Evolutionary conservation across 2,329 filamentous ascomycete species (phyloP), one percentile per base, ranked within the genome.

Genomic region (Diplodia intermedia): DNA sequence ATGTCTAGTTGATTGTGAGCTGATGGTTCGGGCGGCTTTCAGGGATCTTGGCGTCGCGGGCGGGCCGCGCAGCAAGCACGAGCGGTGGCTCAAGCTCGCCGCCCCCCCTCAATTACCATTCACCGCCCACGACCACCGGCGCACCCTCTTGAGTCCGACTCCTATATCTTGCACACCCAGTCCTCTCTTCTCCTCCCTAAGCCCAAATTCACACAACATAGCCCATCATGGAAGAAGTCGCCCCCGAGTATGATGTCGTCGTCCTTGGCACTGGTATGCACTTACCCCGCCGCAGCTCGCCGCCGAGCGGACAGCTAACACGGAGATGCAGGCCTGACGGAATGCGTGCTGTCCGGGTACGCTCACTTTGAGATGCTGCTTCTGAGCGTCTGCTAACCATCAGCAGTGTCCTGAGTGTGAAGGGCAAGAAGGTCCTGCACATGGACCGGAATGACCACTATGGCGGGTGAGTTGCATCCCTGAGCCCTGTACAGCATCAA

Each of bases 361-460:
- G 66, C 54, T 52, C 15, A 29, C 55, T 56, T 49, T 62, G 57
- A 49, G 20, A 62, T 29, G 36, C 31, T 66, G 26, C 23, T 29
- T 6, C 33, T 9, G 43, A 40, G 47, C 26, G 11, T 29, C 40
- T 47, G 47, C 43, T 57, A 36, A 55, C 57, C 33, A 38, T 49
- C 68, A 72, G 69, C 76, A 93, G 94, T 82, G 94, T 99, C 70
- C 85, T 98, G 79, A 97, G 93, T 85, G 94, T 98, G 77, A 97
- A 98, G 86, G 94, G 94, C 81, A 94, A 97, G 87, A 98, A 98
- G 86, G 95, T 99, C 78, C 88, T 99, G 72, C 95, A 99, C 85
- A 97, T 99, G 80, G 95, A 98, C 84, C 91, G 94, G 79, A 98
- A 98, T 80, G 93, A 97, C 81, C 94, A 98, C 85, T 98, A 97